Base-by-base conservation (phyloP, 805 yeast species). In the Crinitomyces ghanaensis region DNA sequence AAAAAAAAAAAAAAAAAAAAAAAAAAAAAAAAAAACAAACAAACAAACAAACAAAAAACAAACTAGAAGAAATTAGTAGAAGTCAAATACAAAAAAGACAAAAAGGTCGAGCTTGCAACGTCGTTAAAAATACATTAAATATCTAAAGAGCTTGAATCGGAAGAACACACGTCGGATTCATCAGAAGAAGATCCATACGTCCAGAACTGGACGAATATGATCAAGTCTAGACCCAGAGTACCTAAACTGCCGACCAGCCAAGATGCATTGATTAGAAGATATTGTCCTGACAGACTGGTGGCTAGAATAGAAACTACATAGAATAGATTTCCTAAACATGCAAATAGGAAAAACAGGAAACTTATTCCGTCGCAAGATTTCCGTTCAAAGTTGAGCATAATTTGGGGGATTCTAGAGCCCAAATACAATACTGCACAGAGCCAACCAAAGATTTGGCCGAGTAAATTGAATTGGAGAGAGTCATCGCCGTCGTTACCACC, bases 331-430 rank as follows among this genome's bases (percentile, higher is more conserved):
- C 98, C 98, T 36, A 88, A 62, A 54, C 95, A 85, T 14, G 98
- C 97, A 65, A 91, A 88, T 15, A 91, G 60, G 59, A 88, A 88
- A 58, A 91, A 88, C 66, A 88, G 66, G 50, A 91, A 83, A 7
- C 95, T 83, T 31, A 88, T 81, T 16, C 97, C 97, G 41, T 91
- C 97, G 53, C 95, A 85, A 2, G 93, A 79, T 58, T 85, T 86
- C 50, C 96, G 70, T 53, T 77, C 66, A 51, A 68, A 83, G 58
- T 91, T 91, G 40, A 88, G 66, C 38, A 83, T 54, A 34, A 91
- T 83, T 59, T 91, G 98, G 1, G 98, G 98, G 19, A 91, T 59
- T 46, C 98, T 66, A 12, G 97, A 86, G 2, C 95, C 94, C 39
- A 88, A 59, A 43, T 62, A 62, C 8, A 62, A 45, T n/a, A 46